Evolutionary conservation across 805 yeast genomes (phyloP).

Genomic region (Kluyveromyces dobzhanskii): DNA sequence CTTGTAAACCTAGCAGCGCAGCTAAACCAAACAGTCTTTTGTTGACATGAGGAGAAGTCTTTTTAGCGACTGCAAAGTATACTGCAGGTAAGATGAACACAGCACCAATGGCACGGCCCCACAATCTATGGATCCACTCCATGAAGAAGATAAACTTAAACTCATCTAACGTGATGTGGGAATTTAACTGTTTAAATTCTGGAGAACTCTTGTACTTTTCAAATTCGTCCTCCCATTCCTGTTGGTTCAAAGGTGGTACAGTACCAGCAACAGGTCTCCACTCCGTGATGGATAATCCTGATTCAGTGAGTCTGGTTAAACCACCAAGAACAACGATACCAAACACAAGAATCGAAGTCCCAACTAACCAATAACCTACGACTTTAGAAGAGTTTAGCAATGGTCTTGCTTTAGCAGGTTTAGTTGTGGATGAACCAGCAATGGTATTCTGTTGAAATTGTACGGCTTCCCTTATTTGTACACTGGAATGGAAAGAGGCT

Average conservation of each 20-base stretch:
- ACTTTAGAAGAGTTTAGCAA: constrained; percentile 40
- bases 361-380: constrained; percentile 84
- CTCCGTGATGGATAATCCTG: constrained; percentile 92
- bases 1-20: constrained; percentile 80
- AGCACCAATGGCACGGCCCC: constrained; percentile 87
- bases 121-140: constrained; percentile 96
- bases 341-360: constrained; percentile 81
- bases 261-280: constrained; percentile 98
- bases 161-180: constrained; percentile 76
- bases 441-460: constrained; percentile 13
- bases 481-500: constrained; percentile 9
- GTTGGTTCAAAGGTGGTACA: constrained; percentile 73
- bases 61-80: constrained; percentile 63
- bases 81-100: constrained; percentile 77
- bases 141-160: constrained; percentile 89
- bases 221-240: constrained; percentile 84
- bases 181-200: constrained; percentile 81
- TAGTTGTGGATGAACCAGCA: constrained; percentile 5
- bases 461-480: constrained; percentile 9
- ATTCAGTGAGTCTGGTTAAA: constrained; percentile 86
- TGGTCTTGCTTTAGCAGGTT: constrained; percentile 28
- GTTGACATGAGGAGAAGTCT: constrained; percentile 60
- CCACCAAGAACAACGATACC: constrained; percentile 98
- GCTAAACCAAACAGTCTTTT: constrained; percentile 64
- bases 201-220: constrained; percentile 76